phyloP scores from a whole-genome alignment of 176 grass and related monocot genomes.

The Zizania latifolia region DNA sequence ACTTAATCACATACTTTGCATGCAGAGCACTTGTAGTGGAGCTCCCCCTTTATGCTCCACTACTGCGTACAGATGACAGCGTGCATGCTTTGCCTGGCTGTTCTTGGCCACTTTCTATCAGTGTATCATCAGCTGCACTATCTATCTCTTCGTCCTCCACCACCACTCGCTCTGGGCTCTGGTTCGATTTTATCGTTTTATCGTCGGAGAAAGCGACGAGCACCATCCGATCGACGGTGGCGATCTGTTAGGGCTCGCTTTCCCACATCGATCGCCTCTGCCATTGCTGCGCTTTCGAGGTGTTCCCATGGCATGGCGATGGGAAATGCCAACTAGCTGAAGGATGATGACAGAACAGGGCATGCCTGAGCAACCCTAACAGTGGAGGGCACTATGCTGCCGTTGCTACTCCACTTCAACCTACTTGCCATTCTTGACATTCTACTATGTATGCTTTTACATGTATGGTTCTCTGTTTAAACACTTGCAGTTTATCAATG shows the following conservation, averaged over 20 bases:
- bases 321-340: constrained; percentile 8
- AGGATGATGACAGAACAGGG: not conserved
- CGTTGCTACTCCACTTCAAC: not conserved
- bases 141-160: constrained; percentile 2
- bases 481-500: not conserved
- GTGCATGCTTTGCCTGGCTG: constrained; percentile 25
- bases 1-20: constrained; percentile 19
- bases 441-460: not conserved
- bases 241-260: not conserved
- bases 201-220: not conserved
- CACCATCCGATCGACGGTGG: not conserved
- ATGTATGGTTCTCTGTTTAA: not conserved
- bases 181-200: not conserved
- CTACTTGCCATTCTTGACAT: not conserved
- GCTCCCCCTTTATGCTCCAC: constrained; percentile 44
- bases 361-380: not conserved
- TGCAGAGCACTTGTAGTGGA: constrained; percentile 24
- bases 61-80: not conserved
- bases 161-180: not conserved
- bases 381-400: not conserved
- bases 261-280: not conserved
- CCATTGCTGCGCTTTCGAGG: constrained; percentile 11
- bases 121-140: constrained; percentile 20
- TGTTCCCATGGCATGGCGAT: constrained; percentile 3
- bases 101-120: constrained; percentile 5